phyloP scores from a whole-genome alignment of 345 rosid species.

The Brassica nigra region DNA sequence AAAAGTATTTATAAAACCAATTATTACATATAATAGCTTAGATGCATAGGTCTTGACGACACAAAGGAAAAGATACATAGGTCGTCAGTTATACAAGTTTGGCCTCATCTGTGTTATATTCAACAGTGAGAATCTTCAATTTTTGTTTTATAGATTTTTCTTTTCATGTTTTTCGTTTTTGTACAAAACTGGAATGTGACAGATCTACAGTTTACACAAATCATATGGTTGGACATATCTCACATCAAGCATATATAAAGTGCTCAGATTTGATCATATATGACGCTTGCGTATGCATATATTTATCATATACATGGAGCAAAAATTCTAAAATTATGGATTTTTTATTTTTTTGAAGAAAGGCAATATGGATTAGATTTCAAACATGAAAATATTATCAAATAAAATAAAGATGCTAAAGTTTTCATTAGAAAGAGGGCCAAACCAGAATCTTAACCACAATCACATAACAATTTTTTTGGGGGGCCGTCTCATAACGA shows the following conservation, averaged over 20 bases:
- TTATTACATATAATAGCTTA: conserved; percentile 37
- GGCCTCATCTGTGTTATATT: conserved; percentile 23
- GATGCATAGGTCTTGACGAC: conserved; percentile 41
- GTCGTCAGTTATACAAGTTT: conserved; percentile 36
- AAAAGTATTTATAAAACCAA: conserved; percentile 22
- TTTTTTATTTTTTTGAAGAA: too few species aligned
- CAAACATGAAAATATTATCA: neutral
- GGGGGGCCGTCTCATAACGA: neutral
- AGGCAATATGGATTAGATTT: neutral
- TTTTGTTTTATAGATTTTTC: neutral
- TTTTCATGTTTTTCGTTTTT: conserved; percentile 25
- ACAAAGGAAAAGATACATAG: conserved; percentile 13
- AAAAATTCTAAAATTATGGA: neutral
- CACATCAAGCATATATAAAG: conserved; percentile 37
- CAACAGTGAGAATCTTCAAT: conserved; percentile 31
- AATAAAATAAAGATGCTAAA: neutral
- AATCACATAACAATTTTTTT: neutral
- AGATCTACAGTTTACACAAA: conserved; percentile 36
- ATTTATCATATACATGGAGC: neutral
- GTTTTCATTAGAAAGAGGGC: neutral
- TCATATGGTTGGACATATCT: conserved; percentile 41
- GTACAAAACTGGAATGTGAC: conserved; percentile 28
- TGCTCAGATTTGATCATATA: conserved; percentile 26
- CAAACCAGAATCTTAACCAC: neutral
- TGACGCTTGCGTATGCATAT: conserved; percentile 30